phyloP scores from a whole-genome alignment of 108 stramenopile genomes.

The Nitzschia palea region DNA sequence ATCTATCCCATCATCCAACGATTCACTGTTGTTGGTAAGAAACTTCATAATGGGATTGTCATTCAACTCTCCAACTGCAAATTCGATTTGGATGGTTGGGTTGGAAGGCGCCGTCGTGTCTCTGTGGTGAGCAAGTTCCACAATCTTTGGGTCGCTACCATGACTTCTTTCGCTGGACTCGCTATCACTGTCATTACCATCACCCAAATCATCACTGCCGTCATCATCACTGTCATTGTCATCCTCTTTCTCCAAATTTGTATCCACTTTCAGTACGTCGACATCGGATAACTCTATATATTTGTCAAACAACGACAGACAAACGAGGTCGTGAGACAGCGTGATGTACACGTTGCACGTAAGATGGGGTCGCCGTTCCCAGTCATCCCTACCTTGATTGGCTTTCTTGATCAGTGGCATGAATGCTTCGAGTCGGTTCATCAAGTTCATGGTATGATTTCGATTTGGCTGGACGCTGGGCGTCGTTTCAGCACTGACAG shows the following conservation, averaged over 20 bases:
- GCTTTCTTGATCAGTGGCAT: slow-evolving; percentile 30
- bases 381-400: slow-evolving; percentile 22
- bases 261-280: too few species aligned
- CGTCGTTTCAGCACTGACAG: too few species aligned
- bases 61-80: slow-evolving; percentile 22
- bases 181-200: not conserved
- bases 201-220: slow-evolving; percentile 9
- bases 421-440: slow-evolving; percentile 31
- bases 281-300: too few species aligned
- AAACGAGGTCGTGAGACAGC: too few species aligned
- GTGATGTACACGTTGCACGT: too few species aligned
- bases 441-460: slow-evolving; percentile 20
- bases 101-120: not conserved
- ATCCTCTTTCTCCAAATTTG: not conserved
- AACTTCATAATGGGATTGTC: slow-evolving; percentile 30
- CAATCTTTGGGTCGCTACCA: too few species aligned
- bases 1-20: not conserved
- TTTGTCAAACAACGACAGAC: too few species aligned
- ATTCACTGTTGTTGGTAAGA: not conserved
- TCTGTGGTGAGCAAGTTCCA: too few species aligned
- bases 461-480: too few species aligned
- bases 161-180: too few species aligned
- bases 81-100: slow-evolving; percentile 36
- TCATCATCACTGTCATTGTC: slow-evolving; percentile 18
- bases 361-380: too few species aligned